Evolutionary conservation across 345 rosid species (phyloP).

Genomic region (Euphorbia lathyris): DNA sequence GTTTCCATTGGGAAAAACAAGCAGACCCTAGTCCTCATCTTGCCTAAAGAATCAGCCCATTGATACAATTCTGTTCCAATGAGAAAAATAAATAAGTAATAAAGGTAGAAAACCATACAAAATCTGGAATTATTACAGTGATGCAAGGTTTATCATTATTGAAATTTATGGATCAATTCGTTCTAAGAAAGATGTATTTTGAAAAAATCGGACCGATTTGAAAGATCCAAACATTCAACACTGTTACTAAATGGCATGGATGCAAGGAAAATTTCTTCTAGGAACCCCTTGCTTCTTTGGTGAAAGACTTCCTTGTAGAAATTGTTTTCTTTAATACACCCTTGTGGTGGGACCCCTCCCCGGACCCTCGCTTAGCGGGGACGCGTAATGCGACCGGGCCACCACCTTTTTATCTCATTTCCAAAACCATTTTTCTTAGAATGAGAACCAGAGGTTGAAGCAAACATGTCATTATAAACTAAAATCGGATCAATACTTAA

Average conservation of each 20-base stretch:
- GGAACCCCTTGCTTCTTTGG: no score
- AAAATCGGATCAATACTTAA: neutral
- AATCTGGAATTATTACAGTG: slow-evolving; percentile 10
- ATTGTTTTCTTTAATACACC: no score
- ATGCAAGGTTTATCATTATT: slow-evolving; percentile 3
- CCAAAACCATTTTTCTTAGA: neutral
- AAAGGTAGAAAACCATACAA: neutral
- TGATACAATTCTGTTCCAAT: slow-evolving; percentile 66
- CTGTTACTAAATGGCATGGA: no score
- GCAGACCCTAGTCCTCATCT: slow-evolving; percentile 80
- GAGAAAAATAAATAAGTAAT: slow-evolving; percentile 10
- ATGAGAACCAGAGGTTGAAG: neutral
- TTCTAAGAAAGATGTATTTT: neutral
- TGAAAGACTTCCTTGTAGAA: no score
- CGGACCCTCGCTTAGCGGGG: no score
- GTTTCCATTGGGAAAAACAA: slow-evolving; percentile 82
- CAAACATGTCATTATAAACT: neutral
- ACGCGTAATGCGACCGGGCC: no score
- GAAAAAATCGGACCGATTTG: neutral
- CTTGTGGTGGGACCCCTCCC: no score
- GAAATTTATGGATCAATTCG: neutral
- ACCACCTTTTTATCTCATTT: neutral
- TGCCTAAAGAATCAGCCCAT: slow-evolving; percentile 74
- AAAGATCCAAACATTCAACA: no score
- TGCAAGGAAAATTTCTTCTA: no score